Percentiles rank a stretch among this genome's conserved stretches.
These are phyloP conservation scores for Hortaea werneckii DNA, from an alignment of 2,329 filamentous ascomycete species.

Conservation along the genomic window DNA sequence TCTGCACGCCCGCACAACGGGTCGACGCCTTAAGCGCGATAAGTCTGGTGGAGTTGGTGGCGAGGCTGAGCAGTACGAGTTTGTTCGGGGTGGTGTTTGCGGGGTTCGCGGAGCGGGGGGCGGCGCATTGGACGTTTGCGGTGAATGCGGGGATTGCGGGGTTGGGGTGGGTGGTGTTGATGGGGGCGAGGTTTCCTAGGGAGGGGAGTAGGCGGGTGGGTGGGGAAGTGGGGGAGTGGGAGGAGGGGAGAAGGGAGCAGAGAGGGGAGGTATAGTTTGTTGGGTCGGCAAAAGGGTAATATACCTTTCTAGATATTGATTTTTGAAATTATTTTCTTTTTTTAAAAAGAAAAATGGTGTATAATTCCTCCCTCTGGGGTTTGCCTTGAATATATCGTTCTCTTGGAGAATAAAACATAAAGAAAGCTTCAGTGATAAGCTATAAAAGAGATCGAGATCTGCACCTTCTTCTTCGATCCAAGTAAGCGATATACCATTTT, in stretches of 20 bases:
- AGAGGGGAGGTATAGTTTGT: background rate
- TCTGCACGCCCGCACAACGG: conserved; percentile 53
- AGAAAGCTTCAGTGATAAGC: too few relatives aligned
- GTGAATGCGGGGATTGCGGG: conserved; percentile 54
- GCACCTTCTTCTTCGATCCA: too few relatives aligned
- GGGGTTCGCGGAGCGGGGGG: conserved; percentile 49
- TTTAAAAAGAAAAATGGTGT: too few relatives aligned
- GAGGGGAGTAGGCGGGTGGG: conserved; percentile 20
- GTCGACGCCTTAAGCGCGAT: conserved; percentile 60
- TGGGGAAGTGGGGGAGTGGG: conserved; percentile 2
- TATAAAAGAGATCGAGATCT: too few relatives aligned
- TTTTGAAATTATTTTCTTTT: too few relatives aligned
- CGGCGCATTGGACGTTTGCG: conserved; percentile 54
- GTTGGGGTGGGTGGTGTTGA: conserved; percentile 38
- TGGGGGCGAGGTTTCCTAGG: conserved; percentile 38
- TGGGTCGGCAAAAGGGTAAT: too few relatives aligned
- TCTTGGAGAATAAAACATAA: too few relatives aligned
- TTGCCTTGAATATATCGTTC: too few relatives aligned
- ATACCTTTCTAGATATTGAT: too few relatives aligned
- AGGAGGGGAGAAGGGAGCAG: background rate
- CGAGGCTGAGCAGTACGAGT: conserved; percentile 50
- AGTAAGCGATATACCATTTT: too few relatives aligned
- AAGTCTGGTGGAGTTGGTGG: conserved; percentile 60
- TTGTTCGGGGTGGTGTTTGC: conserved; percentile 60
- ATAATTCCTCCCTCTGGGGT: too few relatives aligned